Base-by-base conservation (phyloP, 1,139 yeast genomes). In the Zygosaccharomyces pseudobailii region DNA sequence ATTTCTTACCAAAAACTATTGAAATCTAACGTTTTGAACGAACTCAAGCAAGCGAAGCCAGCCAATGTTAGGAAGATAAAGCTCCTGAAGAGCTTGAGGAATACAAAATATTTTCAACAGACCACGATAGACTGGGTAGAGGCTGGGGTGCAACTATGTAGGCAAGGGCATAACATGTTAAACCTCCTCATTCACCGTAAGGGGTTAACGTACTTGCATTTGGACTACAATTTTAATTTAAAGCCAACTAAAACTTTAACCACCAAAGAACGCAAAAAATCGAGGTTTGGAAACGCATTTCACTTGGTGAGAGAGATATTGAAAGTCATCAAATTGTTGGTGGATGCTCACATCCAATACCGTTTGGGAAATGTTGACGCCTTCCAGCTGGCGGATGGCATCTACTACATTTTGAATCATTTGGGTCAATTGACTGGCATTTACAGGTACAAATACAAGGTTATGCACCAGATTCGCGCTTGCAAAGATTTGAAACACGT, bases 61-160 rank as follows among this genome's bases (percentile, higher is more conserved):
- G 59, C 66, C 5, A 68, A 65, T 24, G 74, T 71, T 37, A 74
- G 73, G 48, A 84, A 80, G 56, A 71, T 77, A 6, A 77, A 79
- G 35, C 68, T 92, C n/a, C 65, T 92, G 37, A 80, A 80, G 53
- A 76, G 82, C 36, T 74, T 94, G 52, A 81, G 80, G 52, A 73
- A 77, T 36, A 92, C 98, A 0, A 89, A 87, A 57, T 94, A 80
- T 65, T 94, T 94, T 68, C 96, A 89, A 60, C 85, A 86, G 59
- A 92, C 98, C 0, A 77, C 89, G 0, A 83, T 92, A 43, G 98
- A 92, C 65, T 94, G 99, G 99, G 94, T 92, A 1, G 99, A 94
- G 65, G 98, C 97, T 1, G 98, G 97, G 23, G 70, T 92, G 47
- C 98, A 92, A 66, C 80, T 94, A 1, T 87, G 96, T 61, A 78